Percentiles rank a stretch among this genome's conserved stretches.
These are phyloP conservation scores for Phytophthora citricola DNA, from an alignment of 352 stramenopile genomes.

Conservation along the genomic window DNA sequence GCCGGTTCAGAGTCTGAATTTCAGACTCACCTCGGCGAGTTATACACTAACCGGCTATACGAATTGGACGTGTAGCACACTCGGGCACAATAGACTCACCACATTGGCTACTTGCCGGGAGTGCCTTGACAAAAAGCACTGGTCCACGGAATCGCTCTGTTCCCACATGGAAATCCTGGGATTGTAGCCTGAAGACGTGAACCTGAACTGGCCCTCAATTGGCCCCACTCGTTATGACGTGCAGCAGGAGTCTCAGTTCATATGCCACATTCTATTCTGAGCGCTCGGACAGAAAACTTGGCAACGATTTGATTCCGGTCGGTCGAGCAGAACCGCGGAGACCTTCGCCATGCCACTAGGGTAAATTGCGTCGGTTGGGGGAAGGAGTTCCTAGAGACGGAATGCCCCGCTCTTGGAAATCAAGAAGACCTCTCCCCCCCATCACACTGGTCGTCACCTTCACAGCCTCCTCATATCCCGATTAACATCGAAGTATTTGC, in stretches of 20 bases:
- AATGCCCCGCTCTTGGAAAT: neutral
- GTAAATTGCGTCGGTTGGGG: neutral
- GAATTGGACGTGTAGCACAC: no score
- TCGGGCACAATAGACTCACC: no score
- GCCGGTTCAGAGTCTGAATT: no score
- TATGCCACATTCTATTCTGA: conserved; percentile 2
- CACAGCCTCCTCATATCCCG: conserved; percentile 1
- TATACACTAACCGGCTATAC: no score
- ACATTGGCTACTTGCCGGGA: no score
- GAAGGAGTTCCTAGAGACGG: neutral
- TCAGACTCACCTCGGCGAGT: no score
- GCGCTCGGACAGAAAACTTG: conserved; percentile 9
- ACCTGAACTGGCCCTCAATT: neutral
- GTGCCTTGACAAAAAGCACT: no score
- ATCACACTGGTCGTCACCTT: neutral
- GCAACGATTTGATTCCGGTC: conserved; percentile 5
- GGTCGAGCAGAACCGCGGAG: neutral
- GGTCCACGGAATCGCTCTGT: neutral
- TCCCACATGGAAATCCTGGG: conserved; percentile 3
- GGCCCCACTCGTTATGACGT: conserved; percentile 3
- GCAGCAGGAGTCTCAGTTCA: neutral
- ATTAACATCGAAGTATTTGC: neutral
- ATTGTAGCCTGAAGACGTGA: conserved; percentile 4
- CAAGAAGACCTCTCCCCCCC: neutral
- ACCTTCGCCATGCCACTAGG: neutral